phyloP scores from a whole-genome alignment of 1,284 basidiomycete species.

The Mycena sp. region DNA sequence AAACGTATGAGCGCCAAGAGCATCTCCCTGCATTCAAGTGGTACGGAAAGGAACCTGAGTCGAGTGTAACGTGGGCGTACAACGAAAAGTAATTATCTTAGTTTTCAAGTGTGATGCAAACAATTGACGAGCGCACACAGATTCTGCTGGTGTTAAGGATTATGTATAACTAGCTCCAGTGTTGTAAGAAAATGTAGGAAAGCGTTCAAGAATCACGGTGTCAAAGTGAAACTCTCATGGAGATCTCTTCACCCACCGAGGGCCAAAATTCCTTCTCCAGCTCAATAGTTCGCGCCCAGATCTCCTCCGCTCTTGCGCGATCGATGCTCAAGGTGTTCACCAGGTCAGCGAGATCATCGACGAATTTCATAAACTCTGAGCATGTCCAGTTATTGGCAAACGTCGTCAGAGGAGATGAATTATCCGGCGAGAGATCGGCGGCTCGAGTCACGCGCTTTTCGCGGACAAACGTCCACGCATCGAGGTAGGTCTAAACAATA shows the following conservation, averaged over 20 bases:
- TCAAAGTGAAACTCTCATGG: background rate
- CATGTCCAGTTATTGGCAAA: constrained; percentile 77
- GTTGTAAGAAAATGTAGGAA: too few relatives aligned
- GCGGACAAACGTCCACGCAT: constrained; percentile 70
- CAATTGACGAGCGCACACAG: background rate
- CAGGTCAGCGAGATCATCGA: constrained; percentile 60
- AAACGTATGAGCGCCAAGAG: constrained; percentile 50
- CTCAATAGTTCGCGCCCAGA: constrained; percentile 67
- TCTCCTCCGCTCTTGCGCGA: constrained; percentile 55
- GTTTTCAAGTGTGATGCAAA: background rate
- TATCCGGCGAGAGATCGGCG: constrained; percentile 7
- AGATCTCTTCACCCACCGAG: constrained; percentile 39
- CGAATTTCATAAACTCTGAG: constrained; percentile 68
- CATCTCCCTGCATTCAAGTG: constrained; percentile 66
- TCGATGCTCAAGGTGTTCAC: constrained; percentile 60
- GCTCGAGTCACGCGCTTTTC: constrained; percentile 28
- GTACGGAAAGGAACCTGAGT: constrained; percentile 56
- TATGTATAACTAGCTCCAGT: too few relatives aligned
- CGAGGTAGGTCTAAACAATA: constrained; percentile 59
- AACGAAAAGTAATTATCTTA: constrained; percentile 50
- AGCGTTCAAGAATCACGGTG: too few relatives aligned
- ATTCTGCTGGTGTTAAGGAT: constrained; percentile 30
- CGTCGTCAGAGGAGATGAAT: constrained; percentile 48
- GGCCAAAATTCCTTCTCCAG: constrained; percentile 74
- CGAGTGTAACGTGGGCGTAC: constrained; percentile 58